Evolutionary conservation across 225 moss, liverwort and hornwort genomes (phyloP), one percentile per base, ranked within the genome.

Genomic region (Physcomitrium patens): DNA sequence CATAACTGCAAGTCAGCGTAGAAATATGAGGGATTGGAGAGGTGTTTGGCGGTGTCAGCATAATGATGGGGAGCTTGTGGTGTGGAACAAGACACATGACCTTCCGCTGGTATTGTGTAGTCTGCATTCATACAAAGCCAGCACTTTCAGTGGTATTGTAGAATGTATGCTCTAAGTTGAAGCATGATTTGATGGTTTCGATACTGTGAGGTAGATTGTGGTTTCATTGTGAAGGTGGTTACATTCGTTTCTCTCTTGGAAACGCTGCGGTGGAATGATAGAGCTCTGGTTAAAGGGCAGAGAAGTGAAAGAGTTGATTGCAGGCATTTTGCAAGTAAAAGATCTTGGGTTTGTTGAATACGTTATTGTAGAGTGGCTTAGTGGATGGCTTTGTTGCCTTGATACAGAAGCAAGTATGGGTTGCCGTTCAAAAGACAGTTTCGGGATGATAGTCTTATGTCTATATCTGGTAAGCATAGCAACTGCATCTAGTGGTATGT

Each of bases 361-460:
- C 69, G 48, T 62, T 69, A 56, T 26, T 79, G 49, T 63, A 63
- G 68, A 69, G 63, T 79, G 79, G 69, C 79, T 79, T 79, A 79
- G 79, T 15, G 63, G 79, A 69, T 79, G 79, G 26, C 74, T 74
- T 81, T 81, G 81, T 76, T 71, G 75, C 60, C 57, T 82, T 85
- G 81, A 67, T 81, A 77, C 94, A 95, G 92, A 95, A 92, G 62
- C 95, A 95, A 89, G 95, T 95, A 49, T 95, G 95, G 95, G 92
- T 95, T 89, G 95, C 95, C 86, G 95, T 95, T 76, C 92, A 92
- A 41, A 95, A 92, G 86, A 76, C 95, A 69, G 92, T 86, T 80
- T 82, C 92, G 68, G 88, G 89, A 67, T 78, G 83, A 74, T 90
- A 87, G 88, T 77, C 51, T 80, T 70, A 62, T 68, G 66, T 75